phyloP scores from a whole-genome alignment of 2,329 filamentous ascomycete genomes.

The Aspergillus proliferans region DNA sequence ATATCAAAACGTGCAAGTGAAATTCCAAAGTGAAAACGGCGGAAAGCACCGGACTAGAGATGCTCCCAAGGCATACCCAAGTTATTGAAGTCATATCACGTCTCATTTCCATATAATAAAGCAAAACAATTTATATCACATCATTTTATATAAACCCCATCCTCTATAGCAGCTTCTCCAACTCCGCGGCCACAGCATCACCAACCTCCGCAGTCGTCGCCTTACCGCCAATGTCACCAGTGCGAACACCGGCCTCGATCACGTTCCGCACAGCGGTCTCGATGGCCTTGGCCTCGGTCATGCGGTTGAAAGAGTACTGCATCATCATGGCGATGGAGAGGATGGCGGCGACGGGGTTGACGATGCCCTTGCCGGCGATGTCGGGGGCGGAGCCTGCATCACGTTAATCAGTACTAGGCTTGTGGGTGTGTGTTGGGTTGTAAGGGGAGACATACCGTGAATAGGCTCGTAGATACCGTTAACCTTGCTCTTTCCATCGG shows the following conservation, averaged over 20 bases:
- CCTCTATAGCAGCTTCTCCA: slow-evolving; percentile 60
- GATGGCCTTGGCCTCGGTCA: slow-evolving; percentile 68
- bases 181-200: slow-evolving; percentile 70
- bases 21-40: too few relatives aligned
- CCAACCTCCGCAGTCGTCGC: slow-evolving; percentile 71
- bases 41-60: background rate
- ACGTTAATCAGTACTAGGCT: background rate
- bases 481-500: slow-evolving; percentile 74
- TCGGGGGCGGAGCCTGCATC: slow-evolving; percentile 74
- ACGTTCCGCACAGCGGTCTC: slow-evolving; percentile 75
- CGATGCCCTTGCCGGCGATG: slow-evolving; percentile 84
- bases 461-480: slow-evolving; percentile 98
- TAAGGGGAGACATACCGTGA: slow-evolving; percentile 58
- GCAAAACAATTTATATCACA: background rate
- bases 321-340: slow-evolving; percentile 94
- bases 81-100: too few relatives aligned
- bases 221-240: slow-evolving; percentile 77
- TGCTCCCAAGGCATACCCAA: too few relatives aligned
- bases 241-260: slow-evolving; percentile 71
- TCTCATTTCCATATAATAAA: background rate
- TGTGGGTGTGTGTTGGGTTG: background rate
- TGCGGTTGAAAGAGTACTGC: slow-evolving; percentile 79
- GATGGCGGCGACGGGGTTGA: slow-evolving; percentile 88
- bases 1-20: too few relatives aligned
- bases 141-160: slow-evolving; percentile 1